A percentile compares a stretch with the other conserved stretches of the same genome.
Evolutionary conservation across 2,329 filamentous ascomycete genomes (phyloP).

Genomic region (Metarhizium guizhouense): DNA sequence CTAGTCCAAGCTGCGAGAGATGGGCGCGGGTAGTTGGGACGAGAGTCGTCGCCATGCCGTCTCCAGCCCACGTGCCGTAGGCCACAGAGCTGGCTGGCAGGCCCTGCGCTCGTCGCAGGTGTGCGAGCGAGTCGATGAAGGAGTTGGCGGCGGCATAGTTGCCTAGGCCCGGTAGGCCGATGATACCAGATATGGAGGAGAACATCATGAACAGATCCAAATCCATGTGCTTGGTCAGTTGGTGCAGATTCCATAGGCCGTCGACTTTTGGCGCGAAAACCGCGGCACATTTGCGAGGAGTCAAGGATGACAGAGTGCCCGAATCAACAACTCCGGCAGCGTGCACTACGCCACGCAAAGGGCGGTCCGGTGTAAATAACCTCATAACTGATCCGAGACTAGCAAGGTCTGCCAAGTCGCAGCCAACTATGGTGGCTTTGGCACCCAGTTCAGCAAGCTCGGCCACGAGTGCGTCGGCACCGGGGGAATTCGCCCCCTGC

Average conservation of each 20-base stretch:
- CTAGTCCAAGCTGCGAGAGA: too few species aligned
- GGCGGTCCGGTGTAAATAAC: too few species aligned
- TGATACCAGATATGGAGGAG: slow-evolving; percentile 24
- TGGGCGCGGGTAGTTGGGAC: slow-evolving; percentile 1
- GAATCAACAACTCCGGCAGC: too few species aligned
- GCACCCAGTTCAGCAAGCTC: slow-evolving; percentile 8
- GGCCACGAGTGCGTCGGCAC: slow-evolving; percentile 4
- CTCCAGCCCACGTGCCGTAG: neutral
- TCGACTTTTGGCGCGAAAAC: too few species aligned
- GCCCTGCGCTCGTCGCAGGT: slow-evolving; percentile 18
- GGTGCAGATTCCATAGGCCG: too few species aligned
- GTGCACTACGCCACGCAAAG: too few species aligned
- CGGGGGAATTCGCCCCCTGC: neutral
- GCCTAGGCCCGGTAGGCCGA: slow-evolving; percentile 24
- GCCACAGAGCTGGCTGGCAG: slow-evolving; percentile 11
- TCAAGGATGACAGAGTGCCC: too few species aligned
- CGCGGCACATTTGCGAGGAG: too few species aligned
- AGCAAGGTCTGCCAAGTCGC: slow-evolving; percentile 5
- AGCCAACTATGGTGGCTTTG: slow-evolving; percentile 5
- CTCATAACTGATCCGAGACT: neutral
- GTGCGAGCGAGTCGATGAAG: slow-evolving; percentile 28
- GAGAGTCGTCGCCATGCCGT: slow-evolving; percentile 8
- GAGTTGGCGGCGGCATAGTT: slow-evolving; percentile 32
- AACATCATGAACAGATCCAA: too few species aligned
- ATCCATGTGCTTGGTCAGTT: too few species aligned